Evolutionary conservation across 305 asterid species (phyloP).

Genomic region (Fraxinus dipetala): DNA sequence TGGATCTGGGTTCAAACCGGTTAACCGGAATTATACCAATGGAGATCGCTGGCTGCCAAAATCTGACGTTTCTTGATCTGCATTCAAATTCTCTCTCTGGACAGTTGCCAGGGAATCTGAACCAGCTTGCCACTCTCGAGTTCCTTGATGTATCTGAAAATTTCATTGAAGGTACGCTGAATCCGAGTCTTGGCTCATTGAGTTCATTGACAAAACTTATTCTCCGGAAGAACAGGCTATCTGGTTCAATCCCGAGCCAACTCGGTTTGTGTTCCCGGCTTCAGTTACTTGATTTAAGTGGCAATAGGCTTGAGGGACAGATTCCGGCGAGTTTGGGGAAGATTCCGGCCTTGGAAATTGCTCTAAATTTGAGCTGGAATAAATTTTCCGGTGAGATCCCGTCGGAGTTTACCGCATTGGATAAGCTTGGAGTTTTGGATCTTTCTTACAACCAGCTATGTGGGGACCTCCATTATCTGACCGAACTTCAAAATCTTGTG

Average conservation of each 20-base stretch:
- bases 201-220: slow-evolving; percentile 73
- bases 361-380: slow-evolving; percentile 79
- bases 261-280: slow-evolving; percentile 71
- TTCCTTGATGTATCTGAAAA: slow-evolving; percentile 76
- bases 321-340: slow-evolving; percentile 74
- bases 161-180: slow-evolving; percentile 59
- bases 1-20: slow-evolving; percentile 70
- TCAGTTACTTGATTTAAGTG: slow-evolving; percentile 80
- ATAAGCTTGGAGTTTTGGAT: slow-evolving; percentile 72
- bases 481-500: slow-evolving; percentile 72
- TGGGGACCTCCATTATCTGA: slow-evolving; percentile 66
- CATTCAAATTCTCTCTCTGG: slow-evolving; percentile 83
- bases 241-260: slow-evolving; percentile 63
- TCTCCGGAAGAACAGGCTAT: slow-evolving; percentile 55
- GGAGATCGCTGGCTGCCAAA: slow-evolving; percentile 70
- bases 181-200: slow-evolving; percentile 60
- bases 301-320: slow-evolving; percentile 56
- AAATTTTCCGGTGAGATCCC: slow-evolving; percentile 67
- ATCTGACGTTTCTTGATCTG: slow-evolving; percentile 79
- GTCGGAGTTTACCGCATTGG: slow-evolving; percentile 56
- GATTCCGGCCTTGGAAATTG: slow-evolving; percentile 71
- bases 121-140: slow-evolving; percentile 53
- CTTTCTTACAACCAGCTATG: slow-evolving; percentile 76
- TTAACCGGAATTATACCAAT: slow-evolving; percentile 60
- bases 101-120: slow-evolving; percentile 53